Evolutionary conservation across 441 rosid species (phyloP).

Genomic region (Pelargonium cotyledonis): DNA sequence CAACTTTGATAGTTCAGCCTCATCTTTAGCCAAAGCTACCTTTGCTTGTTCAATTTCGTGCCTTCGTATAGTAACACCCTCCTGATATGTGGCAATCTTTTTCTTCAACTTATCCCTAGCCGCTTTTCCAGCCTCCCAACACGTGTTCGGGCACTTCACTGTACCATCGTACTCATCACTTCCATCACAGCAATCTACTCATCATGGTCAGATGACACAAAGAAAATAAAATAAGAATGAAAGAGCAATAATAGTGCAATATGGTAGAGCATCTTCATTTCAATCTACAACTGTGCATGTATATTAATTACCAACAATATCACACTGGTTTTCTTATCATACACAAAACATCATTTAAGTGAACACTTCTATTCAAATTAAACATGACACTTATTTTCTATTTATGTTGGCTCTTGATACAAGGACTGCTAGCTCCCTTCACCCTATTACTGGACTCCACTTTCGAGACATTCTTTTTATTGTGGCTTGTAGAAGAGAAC

Average conservation of each 20-base stretch:
- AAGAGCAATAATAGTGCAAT: not conserved
- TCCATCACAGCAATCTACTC: constrained; percentile 91
- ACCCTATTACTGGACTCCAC: not conserved
- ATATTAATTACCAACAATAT: too few relatives aligned
- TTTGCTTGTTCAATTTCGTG: constrained; percentile 55
- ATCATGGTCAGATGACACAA: constrained; percentile 2
- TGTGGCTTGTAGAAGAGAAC: not conserved
- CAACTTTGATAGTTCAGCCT: constrained; percentile 59
- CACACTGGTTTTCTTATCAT: too few relatives aligned
- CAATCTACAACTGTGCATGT: too few relatives aligned
- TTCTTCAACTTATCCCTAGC: constrained; percentile 70
- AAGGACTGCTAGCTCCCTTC: not conserved
- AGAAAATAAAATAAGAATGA: constrained; percentile 10
- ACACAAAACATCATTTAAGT: too few relatives aligned
- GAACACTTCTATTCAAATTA: too few relatives aligned
- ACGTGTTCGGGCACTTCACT: constrained; percentile 63
- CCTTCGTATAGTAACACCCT: constrained; percentile 54
- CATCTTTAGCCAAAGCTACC: constrained; percentile 53
- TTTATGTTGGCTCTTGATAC: too few relatives aligned
- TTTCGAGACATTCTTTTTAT: not conserved
- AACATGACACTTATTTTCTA: too few relatives aligned
- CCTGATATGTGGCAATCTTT: constrained; percentile 57
- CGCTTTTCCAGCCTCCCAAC: constrained; percentile 95
- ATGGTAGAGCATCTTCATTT: not conserved
- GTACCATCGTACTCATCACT: constrained; percentile 89